phyloP scores from a whole-genome alignment of 163 green algal species.

The Chlamydomonas reinhardtii region DNA sequence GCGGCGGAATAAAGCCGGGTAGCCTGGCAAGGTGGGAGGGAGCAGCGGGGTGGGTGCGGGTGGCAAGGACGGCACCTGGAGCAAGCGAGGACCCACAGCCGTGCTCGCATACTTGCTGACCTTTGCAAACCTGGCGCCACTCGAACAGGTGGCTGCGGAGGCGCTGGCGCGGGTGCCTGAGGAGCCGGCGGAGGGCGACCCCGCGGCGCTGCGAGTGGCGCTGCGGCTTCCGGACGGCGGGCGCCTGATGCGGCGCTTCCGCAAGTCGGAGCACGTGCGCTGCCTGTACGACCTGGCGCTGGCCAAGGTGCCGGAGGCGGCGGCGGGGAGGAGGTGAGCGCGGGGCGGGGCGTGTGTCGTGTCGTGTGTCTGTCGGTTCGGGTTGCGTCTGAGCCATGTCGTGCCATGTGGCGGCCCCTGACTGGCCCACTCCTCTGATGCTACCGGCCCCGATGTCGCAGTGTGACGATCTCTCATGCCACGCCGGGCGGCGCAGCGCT shows the following conservation, averaged over 20 bases:
- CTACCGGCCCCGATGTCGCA: too few relatives aligned
- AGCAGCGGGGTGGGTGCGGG: too few relatives aligned
- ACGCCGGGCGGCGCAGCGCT: not conserved
- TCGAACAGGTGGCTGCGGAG: constrained; percentile 65
- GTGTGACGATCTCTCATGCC: constrained; percentile 23
- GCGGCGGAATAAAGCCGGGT: too few relatives aligned
- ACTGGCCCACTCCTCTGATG: too few relatives aligned
- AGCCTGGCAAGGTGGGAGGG: not conserved
- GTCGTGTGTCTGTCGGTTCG: too few relatives aligned
- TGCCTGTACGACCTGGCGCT: constrained; percentile 61
- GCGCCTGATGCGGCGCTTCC: constrained; percentile 70
- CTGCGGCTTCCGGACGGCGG: constrained; percentile 76
- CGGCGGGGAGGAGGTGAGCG: constrained; percentile 38
- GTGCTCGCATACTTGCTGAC: too few relatives aligned
- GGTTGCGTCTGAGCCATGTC: too few relatives aligned
- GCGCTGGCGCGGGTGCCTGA: constrained; percentile 59
- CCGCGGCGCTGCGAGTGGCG: constrained; percentile 63
- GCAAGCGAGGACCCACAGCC: too few relatives aligned
- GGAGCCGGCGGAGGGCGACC: constrained; percentile 63
- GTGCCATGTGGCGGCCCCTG: too few relatives aligned
- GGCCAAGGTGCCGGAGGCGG: constrained; percentile 52
- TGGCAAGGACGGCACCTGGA: too few relatives aligned
- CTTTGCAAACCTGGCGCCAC: too few relatives aligned
- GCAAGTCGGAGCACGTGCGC: constrained; percentile 35
- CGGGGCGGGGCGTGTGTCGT: too few relatives aligned